Evolutionary conservation across 1,284 basidiomycete genomes (phyloP).

Genomic region (Ganoderma leucocontextum): DNA sequence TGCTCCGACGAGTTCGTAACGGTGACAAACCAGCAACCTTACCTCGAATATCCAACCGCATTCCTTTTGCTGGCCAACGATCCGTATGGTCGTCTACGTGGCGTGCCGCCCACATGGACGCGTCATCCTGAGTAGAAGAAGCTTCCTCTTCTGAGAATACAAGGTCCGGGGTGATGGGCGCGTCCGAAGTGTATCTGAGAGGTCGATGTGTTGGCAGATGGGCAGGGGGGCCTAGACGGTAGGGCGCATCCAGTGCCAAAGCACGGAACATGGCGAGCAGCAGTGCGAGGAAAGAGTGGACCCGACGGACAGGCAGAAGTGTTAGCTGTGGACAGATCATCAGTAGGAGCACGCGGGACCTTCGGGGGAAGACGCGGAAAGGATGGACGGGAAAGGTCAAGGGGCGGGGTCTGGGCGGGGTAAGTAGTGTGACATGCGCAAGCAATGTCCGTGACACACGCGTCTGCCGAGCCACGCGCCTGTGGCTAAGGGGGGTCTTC

Average conservation of each 20-base stretch:
- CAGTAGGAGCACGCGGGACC: background rate
- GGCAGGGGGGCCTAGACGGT: background rate
- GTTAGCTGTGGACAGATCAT: background rate
- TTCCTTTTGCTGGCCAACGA: background rate
- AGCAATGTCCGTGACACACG: constrained; percentile 14
- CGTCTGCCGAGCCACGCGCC: background rate
- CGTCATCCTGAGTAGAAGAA: background rate
- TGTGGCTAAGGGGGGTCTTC: constrained; percentile 10
- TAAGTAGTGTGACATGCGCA: constrained; percentile 14
- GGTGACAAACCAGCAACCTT: background rate
- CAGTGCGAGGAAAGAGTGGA: background rate
- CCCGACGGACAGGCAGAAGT: background rate
- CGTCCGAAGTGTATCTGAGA: constrained; percentile 8
- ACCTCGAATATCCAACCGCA: background rate
- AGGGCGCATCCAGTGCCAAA: background rate
- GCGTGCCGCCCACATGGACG: constrained; percentile 12
- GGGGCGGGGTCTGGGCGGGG: too few species aligned
- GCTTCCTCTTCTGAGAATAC: constrained; percentile 1
- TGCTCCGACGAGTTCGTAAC: background rate
- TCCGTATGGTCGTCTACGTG: constrained; percentile 6
- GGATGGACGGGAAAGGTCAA: constrained; percentile 12
- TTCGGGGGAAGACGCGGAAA: constrained; percentile 16
- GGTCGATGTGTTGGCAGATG: background rate
- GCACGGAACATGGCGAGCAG: background rate
- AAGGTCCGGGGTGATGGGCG: constrained; percentile 12